These are phyloP conservation scores for Pseudocercospora eumusae DNA, from an alignment of 2,329 filamentous ascomycete genomes.

Conservation along the genomic window DNA sequence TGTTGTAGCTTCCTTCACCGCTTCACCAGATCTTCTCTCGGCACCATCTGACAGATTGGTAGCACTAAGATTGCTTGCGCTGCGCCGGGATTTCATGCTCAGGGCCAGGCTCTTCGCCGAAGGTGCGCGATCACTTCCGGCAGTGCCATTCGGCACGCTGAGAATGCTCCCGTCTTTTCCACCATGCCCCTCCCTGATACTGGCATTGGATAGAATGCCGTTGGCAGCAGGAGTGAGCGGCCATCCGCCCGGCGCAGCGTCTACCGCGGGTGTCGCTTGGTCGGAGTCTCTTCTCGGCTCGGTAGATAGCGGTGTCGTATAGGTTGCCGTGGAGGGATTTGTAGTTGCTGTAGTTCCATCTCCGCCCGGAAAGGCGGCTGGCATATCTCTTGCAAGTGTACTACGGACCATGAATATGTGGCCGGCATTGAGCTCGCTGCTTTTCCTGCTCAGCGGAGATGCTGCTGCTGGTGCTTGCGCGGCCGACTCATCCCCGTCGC, in stretches of 20 bases:
- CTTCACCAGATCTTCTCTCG: conserved; percentile 37
- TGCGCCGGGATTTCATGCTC: conserved; percentile 43
- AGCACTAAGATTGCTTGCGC: conserved; percentile 28
- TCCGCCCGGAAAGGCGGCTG: conserved; percentile 42
- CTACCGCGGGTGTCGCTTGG: conserved; percentile 26
- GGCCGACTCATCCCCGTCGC: conserved; percentile 33
- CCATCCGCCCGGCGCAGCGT: conserved; percentile 34
- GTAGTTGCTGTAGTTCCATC: conserved; percentile 36
- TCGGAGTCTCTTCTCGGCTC: conserved; percentile 20
- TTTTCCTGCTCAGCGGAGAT: conserved; percentile 35
- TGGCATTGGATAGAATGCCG: conserved; percentile 41
- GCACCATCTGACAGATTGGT: conserved; percentile 29
- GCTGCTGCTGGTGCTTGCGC: conserved; percentile 19
- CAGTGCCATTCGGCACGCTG: conserved; percentile 30
- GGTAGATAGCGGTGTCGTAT: conserved; percentile 16
- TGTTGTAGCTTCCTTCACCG: conserved; percentile 32
- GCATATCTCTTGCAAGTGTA: conserved; percentile 49
- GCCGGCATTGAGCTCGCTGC: conserved; percentile 36
- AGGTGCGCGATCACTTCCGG: conserved; percentile 30
- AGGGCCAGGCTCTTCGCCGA: conserved; percentile 35
- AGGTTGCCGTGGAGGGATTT: conserved; percentile 29
- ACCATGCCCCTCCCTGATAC: conserved; percentile 42
- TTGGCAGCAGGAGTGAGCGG: conserved; percentile 37
- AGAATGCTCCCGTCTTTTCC: conserved; percentile 37
- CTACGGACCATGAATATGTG: conserved; percentile 47